These are phyloP conservation scores for Lactarius evosmus DNA, from an alignment of 768 basidiomycete species.

Conservation along the genomic window DNA sequence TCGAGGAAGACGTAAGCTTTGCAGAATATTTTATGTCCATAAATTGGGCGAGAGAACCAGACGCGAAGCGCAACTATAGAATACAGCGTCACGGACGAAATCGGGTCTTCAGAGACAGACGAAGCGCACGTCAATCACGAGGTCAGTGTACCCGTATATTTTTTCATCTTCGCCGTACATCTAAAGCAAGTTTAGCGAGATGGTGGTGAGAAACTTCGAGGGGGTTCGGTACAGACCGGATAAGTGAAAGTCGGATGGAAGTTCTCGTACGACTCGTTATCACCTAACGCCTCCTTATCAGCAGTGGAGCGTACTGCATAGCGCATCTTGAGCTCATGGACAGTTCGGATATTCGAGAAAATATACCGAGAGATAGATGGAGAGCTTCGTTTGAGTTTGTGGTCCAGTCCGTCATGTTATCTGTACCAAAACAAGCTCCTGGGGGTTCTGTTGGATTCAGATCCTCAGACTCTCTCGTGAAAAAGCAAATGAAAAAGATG, in stretches of 20 bases:
- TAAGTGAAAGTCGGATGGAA: slow-evolving; percentile 94
- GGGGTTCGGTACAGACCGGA: slow-evolving; percentile 52
- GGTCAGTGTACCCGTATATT: slow-evolving; percentile 88
- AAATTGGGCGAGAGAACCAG: slow-evolving; percentile 78
- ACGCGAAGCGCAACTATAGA: slow-evolving; percentile 74
- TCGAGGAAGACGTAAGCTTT: slow-evolving; percentile 59
- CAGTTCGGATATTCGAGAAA: not conserved
- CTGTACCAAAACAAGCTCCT: not conserved
- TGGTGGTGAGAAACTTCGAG: not conserved
- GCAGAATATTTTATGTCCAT: slow-evolving; percentile 65
- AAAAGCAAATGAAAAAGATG: not conserved
- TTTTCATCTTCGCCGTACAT: slow-evolving; percentile 97
- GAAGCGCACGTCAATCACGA: slow-evolving; percentile 68
- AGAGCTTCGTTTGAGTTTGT: slow-evolving; percentile 76
- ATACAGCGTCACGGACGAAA: not conserved
- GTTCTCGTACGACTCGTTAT: slow-evolving; percentile 56
- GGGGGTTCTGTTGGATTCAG: not conserved
- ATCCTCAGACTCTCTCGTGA: not conserved
- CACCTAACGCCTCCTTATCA: slow-evolving; percentile 56
- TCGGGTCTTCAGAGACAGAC: slow-evolving; percentile 30
- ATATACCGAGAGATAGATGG: slow-evolving; percentile 66
- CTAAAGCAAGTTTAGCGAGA: slow-evolving; percentile 37
- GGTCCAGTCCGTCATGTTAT: slow-evolving; percentile 59
- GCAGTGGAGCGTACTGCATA: slow-evolving; percentile 62
- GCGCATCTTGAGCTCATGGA: not conserved